A percentile compares a stretch with the other conserved stretches of the same genome.
Conservation (phyloP, 352 stramenopile species). For the Blastocystis sp. region DNA sequence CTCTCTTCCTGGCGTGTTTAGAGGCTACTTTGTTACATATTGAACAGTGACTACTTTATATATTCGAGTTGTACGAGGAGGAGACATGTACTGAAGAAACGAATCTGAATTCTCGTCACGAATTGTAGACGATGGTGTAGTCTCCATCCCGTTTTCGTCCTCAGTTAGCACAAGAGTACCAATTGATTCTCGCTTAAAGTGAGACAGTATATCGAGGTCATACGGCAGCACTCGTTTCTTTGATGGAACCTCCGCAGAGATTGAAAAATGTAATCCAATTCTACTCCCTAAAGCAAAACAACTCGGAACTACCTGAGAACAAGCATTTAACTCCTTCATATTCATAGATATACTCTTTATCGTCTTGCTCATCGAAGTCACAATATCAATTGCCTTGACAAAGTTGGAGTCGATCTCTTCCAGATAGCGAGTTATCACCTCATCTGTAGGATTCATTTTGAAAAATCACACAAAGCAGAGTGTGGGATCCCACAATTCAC, state of each 20-base stretch:
- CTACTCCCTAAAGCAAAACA: background rate
- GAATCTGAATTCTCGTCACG: background rate
- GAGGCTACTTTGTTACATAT: background rate
- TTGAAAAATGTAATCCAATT: constrained; percentile 30
- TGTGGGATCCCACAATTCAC: background rate
- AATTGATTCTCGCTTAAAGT: constrained; percentile 4
- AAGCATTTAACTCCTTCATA: constrained; percentile 19
- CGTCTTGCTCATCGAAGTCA: background rate
- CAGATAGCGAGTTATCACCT: constrained; percentile 24
- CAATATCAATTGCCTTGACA: constrained; percentile 50
- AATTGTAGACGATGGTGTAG: background rate
- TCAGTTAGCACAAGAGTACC: constrained; percentile 35
- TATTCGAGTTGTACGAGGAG: constrained; percentile 21
- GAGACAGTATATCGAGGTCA: background rate
- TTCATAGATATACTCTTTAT: constrained; percentile 10
- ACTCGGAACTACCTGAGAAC: background rate
- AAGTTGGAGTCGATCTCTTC: constrained; percentile 52
- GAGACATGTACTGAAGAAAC: constrained; percentile 41
- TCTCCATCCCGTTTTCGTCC: background rate
- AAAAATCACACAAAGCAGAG: background rate
- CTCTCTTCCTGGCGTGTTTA: constrained; percentile 36
- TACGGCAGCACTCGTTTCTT: background rate
- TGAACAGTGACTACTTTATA: background rate
- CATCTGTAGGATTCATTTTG: constrained; percentile 42
- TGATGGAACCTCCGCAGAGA: background rate